Evolutionary conservation across 2,329 filamentous ascomycete genomes (phyloP).

Genomic region (Colletotrichum sp.): DNA sequence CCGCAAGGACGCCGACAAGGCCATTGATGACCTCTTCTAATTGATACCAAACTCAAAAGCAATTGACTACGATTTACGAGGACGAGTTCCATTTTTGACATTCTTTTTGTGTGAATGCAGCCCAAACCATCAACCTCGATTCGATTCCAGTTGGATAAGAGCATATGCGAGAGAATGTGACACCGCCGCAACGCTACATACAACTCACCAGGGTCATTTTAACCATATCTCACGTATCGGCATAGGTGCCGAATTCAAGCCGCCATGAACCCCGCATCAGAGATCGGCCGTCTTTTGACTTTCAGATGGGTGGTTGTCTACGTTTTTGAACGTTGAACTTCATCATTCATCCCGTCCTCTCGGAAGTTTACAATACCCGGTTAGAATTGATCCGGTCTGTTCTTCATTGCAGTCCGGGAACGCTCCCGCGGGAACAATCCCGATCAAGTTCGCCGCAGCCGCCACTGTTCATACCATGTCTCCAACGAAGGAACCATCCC

Average conservation of each 20-base stretch:
- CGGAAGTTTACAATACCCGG: background rate
- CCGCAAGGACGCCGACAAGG: slow-evolving; percentile 91
- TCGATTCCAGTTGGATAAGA: too few relatives aligned
- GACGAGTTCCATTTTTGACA: background rate
- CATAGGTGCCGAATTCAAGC: background rate
- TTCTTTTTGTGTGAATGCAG: background rate
- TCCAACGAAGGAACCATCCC: background rate
- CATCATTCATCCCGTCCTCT: background rate
- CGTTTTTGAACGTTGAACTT: background rate
- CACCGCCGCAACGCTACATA: background rate
- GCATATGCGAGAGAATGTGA: background rate
- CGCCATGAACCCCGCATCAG: slow-evolving; percentile 4
- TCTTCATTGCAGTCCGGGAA: background rate
- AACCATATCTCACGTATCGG: background rate
- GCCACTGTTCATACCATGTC: background rate
- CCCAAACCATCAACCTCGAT: background rate
- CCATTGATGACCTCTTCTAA: slow-evolving; percentile 83
- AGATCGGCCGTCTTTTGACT: background rate
- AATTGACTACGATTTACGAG: slow-evolving; percentile 6
- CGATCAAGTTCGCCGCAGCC: background rate
- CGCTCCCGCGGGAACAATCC: background rate
- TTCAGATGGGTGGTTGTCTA: background rate
- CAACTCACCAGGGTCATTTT: background rate
- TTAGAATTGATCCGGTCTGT: background rate
- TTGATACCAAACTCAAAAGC: slow-evolving; percentile 19